Percentiles rank a stretch among this genome's conserved stretches.
Conservation (phyloP, 495 filamentous ascomycete genomes). For the Daldinia decipiens region DNA sequence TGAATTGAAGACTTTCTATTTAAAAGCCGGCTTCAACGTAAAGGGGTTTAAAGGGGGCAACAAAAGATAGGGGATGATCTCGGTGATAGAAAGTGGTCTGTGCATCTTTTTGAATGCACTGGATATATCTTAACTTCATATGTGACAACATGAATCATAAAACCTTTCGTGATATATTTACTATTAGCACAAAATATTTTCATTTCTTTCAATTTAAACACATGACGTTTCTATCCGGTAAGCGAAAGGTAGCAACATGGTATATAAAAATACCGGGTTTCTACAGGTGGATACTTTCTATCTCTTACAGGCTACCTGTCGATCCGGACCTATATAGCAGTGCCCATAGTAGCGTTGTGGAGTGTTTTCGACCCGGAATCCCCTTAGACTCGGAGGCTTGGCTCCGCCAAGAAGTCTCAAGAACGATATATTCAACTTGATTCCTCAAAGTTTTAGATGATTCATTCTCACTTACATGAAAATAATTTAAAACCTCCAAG, state of each 20-base stretch:
- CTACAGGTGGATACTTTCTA: not conserved
- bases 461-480: not conserved
- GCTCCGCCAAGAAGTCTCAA: conserved; percentile 29
- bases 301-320: not conserved
- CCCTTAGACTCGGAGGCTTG: conserved; percentile 32
- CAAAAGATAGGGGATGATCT: too few relatives aligned
- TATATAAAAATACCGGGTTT: not conserved
- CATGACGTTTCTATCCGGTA: conserved; percentile 4
- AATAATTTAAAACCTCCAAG: not conserved
- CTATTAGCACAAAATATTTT: not conserved
- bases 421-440: conserved; percentile 9
- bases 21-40: too few relatives aligned
- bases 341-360: not conserved
- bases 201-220: not conserved
- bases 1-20: too few relatives aligned
- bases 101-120: too few relatives aligned
- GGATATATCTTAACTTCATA: too few relatives aligned
- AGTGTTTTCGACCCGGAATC: conserved; percentile 17
- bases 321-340: conserved; percentile 1
- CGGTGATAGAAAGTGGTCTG: too few relatives aligned
- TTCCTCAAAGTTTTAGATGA: not conserved
- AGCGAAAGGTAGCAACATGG: not conserved
- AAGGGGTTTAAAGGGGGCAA: too few relatives aligned
- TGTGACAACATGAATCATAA: too few relatives aligned
- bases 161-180: not conserved